Evolutionary conservation across 2,329 filamentous ascomycete species (phyloP), one percentile per base, ranked within the genome.

Genomic region (Chaetomiaceae sp.): DNA sequence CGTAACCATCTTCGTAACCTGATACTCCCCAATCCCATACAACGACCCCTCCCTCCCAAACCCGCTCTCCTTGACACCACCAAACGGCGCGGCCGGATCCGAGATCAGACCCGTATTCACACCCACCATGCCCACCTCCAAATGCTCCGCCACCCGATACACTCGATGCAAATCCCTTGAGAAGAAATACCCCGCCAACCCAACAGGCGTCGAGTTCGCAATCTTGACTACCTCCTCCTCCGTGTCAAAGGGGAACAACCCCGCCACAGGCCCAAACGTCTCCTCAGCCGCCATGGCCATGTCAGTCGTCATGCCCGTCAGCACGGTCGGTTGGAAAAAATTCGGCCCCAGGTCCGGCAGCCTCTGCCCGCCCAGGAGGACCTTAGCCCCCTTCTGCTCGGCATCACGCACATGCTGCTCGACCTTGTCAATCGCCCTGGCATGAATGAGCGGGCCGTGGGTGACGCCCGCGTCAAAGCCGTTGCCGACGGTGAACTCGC

Each of bases 121-220:
- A 51, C 89, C 89, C 1, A 95, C 82, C 90, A 95, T 95, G 49
- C 89, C 90, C 1, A 92, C 88, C 67, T 95, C 87, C 36, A 95
- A 73, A 15, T 78, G 77, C 71, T 88, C 85, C 0, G 84, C 81
- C 0, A 89, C 79, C 44, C 85, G 75, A 62, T 76, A 73, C 25
- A 82, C 77, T 6, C 85, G 72, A 64, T 79, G 74, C 12, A 87
- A 57, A 64, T 88, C 80, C 46, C 73, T 71, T 6, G 82, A 91
- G 77, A 89, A 97, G 75, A 99, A 96, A 74, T 97, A 97, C 1
- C 89, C 92, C 0, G 92, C 94, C 33, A 99, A 78, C 1, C 94
- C 94, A 34, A 97, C 91, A 48, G 92, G 85, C 1, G 89, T 78
- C 38, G 75, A 71, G 71, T 99, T 99, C 4, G 94, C 92, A 60